Conservation (phyloP, 78 protist species). For the Speleostelium caveatum region DNA sequence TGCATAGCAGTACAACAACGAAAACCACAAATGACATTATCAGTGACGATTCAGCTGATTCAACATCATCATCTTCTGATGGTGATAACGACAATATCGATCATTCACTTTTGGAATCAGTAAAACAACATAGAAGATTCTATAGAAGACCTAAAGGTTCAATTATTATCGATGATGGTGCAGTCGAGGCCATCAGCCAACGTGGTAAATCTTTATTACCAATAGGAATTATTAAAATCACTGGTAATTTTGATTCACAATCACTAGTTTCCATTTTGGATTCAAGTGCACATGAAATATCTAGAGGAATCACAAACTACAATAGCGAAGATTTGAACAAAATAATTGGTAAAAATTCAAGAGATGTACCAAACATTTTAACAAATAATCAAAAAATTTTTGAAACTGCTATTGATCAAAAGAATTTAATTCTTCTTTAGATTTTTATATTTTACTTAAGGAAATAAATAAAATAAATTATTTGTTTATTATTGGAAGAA, state of each 20-base stretch:
- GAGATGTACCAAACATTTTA: not conserved
- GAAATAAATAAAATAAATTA: too few relatives aligned
- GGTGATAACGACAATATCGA: too few relatives aligned
- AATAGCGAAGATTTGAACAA: not conserved
- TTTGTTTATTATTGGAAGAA: too few relatives aligned
- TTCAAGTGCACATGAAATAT: conserved; percentile 14
- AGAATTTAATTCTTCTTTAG: conserved; percentile 52
- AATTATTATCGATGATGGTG: conserved; percentile 56
- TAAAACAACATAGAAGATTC: conserved; percentile 37
- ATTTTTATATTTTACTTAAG: not conserved
- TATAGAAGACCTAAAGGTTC: conserved; percentile 36
- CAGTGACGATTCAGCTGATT: not conserved
- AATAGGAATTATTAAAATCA: conserved; percentile 30
- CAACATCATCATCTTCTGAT: not conserved
- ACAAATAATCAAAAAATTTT: not conserved
- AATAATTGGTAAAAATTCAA: conserved; percentile 59
- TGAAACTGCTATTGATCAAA: conserved; percentile 35
- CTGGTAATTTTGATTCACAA: conserved; percentile 17
- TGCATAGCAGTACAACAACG: not conserved
- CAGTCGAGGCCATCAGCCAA: conserved; percentile 61
- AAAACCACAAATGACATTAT: too few relatives aligned
- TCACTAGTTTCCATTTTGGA: conserved; percentile 42
- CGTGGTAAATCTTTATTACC: conserved; percentile 61
- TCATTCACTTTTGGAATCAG: not conserved
- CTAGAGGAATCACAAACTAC: conserved; percentile 60